phyloP scores from a whole-genome alignment of 2,329 filamentous ascomycete species.

The Microascus cirrosus region DNA sequence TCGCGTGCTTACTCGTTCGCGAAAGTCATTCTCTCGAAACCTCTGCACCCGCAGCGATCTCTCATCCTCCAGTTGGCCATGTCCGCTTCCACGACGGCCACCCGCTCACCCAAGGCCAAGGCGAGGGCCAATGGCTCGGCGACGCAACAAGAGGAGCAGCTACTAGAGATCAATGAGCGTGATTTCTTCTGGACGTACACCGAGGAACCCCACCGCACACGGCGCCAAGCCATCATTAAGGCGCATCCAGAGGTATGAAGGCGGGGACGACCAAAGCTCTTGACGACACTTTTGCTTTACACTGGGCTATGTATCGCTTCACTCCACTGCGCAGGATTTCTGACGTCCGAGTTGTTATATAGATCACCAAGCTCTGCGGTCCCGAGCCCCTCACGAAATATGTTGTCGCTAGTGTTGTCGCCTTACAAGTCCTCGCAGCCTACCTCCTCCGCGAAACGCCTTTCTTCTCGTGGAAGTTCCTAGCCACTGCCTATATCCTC shows the following conservation, averaged over 20 bases:
- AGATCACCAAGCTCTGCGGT: constrained; percentile 95
- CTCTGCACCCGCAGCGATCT: neutral
- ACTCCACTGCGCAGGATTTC: constrained; percentile 4
- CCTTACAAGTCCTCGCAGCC: constrained; percentile 68
- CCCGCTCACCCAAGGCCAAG: neutral
- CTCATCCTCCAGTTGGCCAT: neutral
- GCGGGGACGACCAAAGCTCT: constrained; percentile 6
- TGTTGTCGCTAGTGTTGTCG: constrained; percentile 73
- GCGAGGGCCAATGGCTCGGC: constrained; percentile 1
- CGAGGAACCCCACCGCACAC: constrained; percentile 88
- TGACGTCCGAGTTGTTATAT: constrained; percentile 4
- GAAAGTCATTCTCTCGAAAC: neutral
- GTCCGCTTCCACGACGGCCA: constrained; percentile 1
- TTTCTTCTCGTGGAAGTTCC: constrained; percentile 75
- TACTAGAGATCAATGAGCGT: constrained; percentile 14
- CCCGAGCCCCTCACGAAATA: constrained; percentile 95
- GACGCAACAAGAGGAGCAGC: constrained; percentile 4
- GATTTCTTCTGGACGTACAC: constrained; percentile 98
- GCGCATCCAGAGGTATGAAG: constrained; percentile 79
- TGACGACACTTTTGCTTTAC: constrained; percentile 3
- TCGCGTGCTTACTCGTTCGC: neutral
- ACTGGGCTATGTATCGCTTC: constrained; percentile 6
- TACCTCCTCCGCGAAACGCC: constrained; percentile 65
- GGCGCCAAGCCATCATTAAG: constrained; percentile 91
- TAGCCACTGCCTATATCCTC: constrained; percentile 78